These are phyloP conservation scores for Dictyostelium brefeldianum DNA, from an alignment of 78 protist species.

Conservation along the genomic window DNA sequence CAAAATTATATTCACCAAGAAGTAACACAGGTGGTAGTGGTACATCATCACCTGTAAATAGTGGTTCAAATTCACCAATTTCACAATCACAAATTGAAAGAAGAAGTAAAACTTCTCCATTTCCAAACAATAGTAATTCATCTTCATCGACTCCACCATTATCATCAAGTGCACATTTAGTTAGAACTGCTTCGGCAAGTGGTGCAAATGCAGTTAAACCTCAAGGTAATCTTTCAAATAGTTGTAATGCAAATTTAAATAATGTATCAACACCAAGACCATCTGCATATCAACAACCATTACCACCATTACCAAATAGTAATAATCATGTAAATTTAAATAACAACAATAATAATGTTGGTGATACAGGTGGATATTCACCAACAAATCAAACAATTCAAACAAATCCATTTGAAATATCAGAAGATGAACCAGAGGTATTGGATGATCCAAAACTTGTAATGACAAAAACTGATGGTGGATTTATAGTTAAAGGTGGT, in stretches of 20 bases:
- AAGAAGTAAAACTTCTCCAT: constrained; percentile 55
- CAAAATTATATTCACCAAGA: neutral
- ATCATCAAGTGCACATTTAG: constrained; percentile 1
- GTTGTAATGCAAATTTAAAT: neutral
- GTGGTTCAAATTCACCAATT: neutral
- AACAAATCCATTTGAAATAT: neutral
- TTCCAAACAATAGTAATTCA: constrained; percentile 13
- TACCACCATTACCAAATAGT: neutral
- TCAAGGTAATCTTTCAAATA: neutral
- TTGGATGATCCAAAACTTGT: constrained; percentile 68
- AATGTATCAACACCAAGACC: neutral
- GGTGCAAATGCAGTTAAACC: constrained; percentile 44
- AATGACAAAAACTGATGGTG: constrained; percentile 32
- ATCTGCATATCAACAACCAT: neutral
- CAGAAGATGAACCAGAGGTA: constrained; percentile 17
- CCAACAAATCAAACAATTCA: neutral
- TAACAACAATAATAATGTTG: neutral
- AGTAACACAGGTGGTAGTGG: neutral
- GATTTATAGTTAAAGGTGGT: constrained; percentile 62
- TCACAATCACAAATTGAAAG: constrained; percentile 16
- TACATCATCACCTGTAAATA: constrained; percentile 7
- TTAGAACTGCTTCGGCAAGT: constrained; percentile 29
- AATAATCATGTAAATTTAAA: too few species aligned
- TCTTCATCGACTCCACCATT: constrained; percentile 34
- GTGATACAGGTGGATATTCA: neutral